phyloP scores from a whole-genome alignment of 192 early-diverging fungal genomes.

The Mortierella hygrophila region DNA sequence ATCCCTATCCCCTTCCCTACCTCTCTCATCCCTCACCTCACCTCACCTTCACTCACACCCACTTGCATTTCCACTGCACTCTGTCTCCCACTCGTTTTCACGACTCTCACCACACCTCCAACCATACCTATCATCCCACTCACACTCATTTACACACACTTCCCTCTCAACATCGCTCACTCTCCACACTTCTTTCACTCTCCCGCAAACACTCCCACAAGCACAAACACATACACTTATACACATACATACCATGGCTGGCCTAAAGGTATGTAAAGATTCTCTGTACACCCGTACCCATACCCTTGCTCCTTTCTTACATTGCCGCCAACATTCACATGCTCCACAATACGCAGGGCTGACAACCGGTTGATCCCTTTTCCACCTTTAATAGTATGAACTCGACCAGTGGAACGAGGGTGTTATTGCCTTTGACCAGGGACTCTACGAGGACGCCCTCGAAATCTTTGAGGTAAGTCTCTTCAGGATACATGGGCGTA shows the following conservation, averaged over 20 bases:
- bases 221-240: not conserved
- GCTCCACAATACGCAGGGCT: not conserved
- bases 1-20: conserved; percentile 4
- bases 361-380: not conserved
- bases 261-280: conserved; percentile 1
- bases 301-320: not conserved
- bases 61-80: not conserved
- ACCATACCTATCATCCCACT: not conserved
- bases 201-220: not conserved
- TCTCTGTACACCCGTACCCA: conserved; percentile 8
- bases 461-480: conserved; percentile 75
- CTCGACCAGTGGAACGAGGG: conserved; percentile 88
- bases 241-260: not conserved
- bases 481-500: not conserved
- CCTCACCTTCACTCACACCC: not conserved
- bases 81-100: not conserved
- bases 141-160: not conserved
- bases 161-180: not conserved
- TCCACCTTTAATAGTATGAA: conserved; percentile 68
- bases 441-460: conserved; percentile 76
- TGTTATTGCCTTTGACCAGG: conserved; percentile 78
- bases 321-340: not conserved
- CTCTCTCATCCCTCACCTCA: conserved; percentile 17
- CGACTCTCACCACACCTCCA: not conserved
- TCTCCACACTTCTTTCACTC: not conserved